Conservation (phyloP, 257 asterid genomes). For the Petrea volubilis region DNA sequence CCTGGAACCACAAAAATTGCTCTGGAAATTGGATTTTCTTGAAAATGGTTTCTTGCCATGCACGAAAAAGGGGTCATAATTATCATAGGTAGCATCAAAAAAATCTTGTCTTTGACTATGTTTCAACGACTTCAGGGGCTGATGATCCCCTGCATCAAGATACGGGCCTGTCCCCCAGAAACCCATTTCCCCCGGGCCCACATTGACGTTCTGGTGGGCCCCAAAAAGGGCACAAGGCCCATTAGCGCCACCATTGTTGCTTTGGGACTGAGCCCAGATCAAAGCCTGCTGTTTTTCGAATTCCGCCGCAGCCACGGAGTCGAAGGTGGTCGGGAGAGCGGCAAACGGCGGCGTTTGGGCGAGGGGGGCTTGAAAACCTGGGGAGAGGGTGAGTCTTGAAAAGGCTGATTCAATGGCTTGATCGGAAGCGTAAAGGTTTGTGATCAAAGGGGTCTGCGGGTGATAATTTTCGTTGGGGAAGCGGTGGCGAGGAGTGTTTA, state of each 20-base stretch:
- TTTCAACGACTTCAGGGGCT: slow-evolving; percentile 14
- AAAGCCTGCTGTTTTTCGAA: slow-evolving; percentile 26
- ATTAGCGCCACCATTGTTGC: slow-evolving; percentile 13
- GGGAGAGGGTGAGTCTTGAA: slow-evolving; percentile 37
- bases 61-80: slow-evolving; percentile 46
- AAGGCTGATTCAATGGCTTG: slow-evolving; percentile 45
- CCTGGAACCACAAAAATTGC: not conserved
- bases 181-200: slow-evolving; percentile 43
- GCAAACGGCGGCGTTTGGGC: slow-evolving; percentile 25
- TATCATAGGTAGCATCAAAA: slow-evolving; percentile 1
- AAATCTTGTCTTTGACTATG: slow-evolving; percentile 21
- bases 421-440: slow-evolving; percentile 6
- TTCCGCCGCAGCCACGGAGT: not conserved
- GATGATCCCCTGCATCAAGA: slow-evolving; percentile 19
- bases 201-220: slow-evolving; percentile 45
- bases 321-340: not conserved
- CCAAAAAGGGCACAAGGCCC: slow-evolving; percentile 37
- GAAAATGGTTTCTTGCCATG: slow-evolving; percentile 46
- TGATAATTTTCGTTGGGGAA: slow-evolving; percentile 8
- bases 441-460: slow-evolving; percentile 6
- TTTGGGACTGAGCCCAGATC: slow-evolving; percentile 27
- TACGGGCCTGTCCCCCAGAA: slow-evolving; percentile 17
- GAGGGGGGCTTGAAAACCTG: slow-evolving; percentile 22
- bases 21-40: slow-evolving; percentile 13
- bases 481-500: not conserved